A percentile compares a stretch with the other conserved stretches of the same genome.
Conservation (phyloP, 176 grass and related monocot genomes). For the Raddia guianensis region DNA sequence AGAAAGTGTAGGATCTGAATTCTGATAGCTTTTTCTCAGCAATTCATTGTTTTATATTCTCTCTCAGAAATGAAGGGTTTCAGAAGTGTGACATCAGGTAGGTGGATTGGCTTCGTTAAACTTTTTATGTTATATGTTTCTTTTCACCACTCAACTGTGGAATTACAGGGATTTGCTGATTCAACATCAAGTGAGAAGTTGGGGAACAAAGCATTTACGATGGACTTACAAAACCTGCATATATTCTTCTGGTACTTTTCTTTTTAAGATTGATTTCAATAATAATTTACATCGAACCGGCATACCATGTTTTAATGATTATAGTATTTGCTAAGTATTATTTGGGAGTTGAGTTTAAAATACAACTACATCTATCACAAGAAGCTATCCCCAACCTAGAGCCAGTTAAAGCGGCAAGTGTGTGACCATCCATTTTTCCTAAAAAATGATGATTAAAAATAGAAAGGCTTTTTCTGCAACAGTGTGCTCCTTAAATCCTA, state of each 20-base stretch:
- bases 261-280: background rate
- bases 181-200: background rate
- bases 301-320: background rate
- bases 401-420: background rate
- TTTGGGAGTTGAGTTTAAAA: background rate
- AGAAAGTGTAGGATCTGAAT: background rate
- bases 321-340: background rate
- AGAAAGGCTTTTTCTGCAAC: background rate
- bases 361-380: background rate
- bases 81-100: slow-evolving; percentile 24
- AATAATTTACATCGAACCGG: background rate
- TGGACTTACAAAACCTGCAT: background rate
- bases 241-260: background rate
- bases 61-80: background rate
- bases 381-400: background rate
- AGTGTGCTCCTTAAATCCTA: background rate
- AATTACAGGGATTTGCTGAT: background rate
- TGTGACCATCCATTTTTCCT: background rate
- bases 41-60: background rate
- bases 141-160: background rate
- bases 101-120: background rate
- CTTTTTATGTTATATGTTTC: background rate
- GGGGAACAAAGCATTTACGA: background rate
- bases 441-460: slow-evolving; percentile 4
- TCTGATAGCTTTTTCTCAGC: background rate